Percentiles rank a stretch among this genome's conserved stretches.
Conservation (phyloP, 371 early-diverging fungal species). For the Actinomucor elegans region DNA sequence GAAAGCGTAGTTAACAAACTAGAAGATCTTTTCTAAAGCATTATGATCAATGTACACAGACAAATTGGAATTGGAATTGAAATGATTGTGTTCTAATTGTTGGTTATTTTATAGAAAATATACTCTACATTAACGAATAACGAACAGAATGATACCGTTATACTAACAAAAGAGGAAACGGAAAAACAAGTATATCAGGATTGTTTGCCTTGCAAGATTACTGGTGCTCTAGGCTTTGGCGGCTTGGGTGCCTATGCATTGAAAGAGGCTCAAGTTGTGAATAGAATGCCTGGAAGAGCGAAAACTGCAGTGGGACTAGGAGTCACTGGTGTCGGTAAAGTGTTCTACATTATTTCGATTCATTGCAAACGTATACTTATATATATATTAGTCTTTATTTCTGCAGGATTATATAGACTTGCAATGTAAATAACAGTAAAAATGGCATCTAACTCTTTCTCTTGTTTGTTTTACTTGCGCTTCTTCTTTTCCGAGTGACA, state of each 20-base stretch:
- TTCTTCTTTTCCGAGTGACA: slow-evolving; percentile 7
- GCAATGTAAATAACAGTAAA: slow-evolving; percentile 18
- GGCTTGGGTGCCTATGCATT: slow-evolving; percentile 46
- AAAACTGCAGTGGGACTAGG: slow-evolving; percentile 43
- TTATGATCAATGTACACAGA: no score
- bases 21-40: no score
- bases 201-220: slow-evolving; percentile 44
- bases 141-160: no score
- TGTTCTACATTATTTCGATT: no score
- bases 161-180: background rate
- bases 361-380: no score
- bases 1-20: no score
- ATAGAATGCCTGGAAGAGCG: slow-evolving; percentile 35
- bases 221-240: slow-evolving; percentile 39
- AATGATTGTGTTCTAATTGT: no score
- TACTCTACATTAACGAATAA: slow-evolving; percentile 3
- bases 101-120: slow-evolving; percentile 20
- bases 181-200: slow-evolving; percentile 27
- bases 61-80: no score
- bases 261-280: slow-evolving; percentile 31
- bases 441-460: background rate
- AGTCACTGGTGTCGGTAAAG: slow-evolving; percentile 43
- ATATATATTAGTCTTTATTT: slow-evolving; percentile 47
- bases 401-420: slow-evolving; percentile 45
- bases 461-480: slow-evolving; percentile 9